A percentile compares a stretch with the other conserved stretches of the same genome.
These are phyloP conservation scores for Cetraspora pellucida DNA, from an alignment of 192 early-diverging fungal genomes.

Conservation along the genomic window DNA sequence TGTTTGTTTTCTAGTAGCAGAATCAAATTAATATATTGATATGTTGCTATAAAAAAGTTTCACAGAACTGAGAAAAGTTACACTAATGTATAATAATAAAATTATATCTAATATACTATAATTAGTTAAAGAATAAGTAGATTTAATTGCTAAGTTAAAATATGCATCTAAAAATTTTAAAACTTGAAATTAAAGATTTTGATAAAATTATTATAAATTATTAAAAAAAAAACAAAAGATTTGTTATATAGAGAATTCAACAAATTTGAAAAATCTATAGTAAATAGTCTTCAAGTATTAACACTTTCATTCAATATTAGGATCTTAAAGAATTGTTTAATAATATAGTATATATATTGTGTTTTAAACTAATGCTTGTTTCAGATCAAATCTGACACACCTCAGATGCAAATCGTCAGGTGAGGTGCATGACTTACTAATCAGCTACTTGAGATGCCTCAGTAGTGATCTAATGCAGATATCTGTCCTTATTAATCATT, in stretches of 20 bases:
- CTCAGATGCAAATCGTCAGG: too few species aligned
- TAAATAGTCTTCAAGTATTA: not conserved
- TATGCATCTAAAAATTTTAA: not conserved
- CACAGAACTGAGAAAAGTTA: not conserved
- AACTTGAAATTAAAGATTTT: too few species aligned
- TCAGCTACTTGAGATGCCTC: too few species aligned
- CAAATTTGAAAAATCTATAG: not conserved
- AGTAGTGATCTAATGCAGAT: too few species aligned
- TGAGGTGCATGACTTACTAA: too few species aligned
- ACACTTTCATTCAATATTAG: not conserved
- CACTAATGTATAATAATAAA: not conserved
- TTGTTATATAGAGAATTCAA: not conserved
- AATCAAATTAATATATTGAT: conserved; percentile 10
- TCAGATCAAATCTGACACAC: too few species aligned
- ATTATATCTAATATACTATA: not conserved
- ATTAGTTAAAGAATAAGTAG: not conserved
- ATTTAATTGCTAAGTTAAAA: not conserved
- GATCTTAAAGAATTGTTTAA: not conserved
- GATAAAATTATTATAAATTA: too few species aligned
- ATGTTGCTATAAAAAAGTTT: not conserved
- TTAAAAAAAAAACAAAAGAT: too few species aligned
- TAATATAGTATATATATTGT: not conserved
- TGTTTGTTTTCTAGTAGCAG: not conserved
- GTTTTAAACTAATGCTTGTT: too few species aligned
- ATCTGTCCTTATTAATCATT: too few species aligned